These are phyloP conservation scores for Fusarium musae DNA, from an alignment of 2,329 filamentous ascomycete genomes.

Conservation along the genomic window DNA sequence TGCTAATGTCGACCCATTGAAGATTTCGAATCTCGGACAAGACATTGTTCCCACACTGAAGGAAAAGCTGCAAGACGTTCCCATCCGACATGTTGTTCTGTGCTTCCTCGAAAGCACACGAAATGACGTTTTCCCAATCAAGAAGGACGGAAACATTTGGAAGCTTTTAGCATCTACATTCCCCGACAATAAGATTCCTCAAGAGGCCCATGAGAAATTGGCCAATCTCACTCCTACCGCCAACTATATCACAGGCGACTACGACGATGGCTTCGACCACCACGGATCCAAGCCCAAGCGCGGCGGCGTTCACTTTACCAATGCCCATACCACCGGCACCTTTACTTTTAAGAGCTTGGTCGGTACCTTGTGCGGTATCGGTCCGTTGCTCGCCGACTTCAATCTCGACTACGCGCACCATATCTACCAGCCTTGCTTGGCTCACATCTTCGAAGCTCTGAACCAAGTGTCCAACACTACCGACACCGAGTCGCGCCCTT, in stretches of 20 bases:
- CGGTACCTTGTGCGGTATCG: slow-evolving; percentile 56
- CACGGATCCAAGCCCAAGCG: slow-evolving; percentile 30
- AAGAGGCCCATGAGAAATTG: slow-evolving; percentile 44
- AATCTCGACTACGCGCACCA: slow-evolving; percentile 55
- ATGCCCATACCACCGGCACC: slow-evolving; percentile 54
- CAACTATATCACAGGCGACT: slow-evolving; percentile 51
- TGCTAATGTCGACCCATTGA: slow-evolving; percentile 52
- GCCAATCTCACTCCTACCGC: slow-evolving; percentile 47
- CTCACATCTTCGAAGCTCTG: slow-evolving; percentile 52
- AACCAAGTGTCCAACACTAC: slow-evolving; percentile 38
- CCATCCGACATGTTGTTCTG: slow-evolving; percentile 56
- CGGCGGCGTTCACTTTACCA: slow-evolving; percentile 55
- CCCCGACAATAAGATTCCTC: slow-evolving; percentile 47
- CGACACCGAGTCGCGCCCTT: slow-evolving; percentile 1
- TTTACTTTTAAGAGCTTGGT: slow-evolving; percentile 57
- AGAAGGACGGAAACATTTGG: slow-evolving; percentile 52
- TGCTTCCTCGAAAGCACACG: slow-evolving; percentile 58
- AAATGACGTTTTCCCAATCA: slow-evolving; percentile 58
- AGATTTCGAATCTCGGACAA: slow-evolving; percentile 52
- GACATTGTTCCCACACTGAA: slow-evolving; percentile 43
- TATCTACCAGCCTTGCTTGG: slow-evolving; percentile 58
- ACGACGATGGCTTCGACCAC: slow-evolving; percentile 49
- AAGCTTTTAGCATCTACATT: slow-evolving; percentile 47
- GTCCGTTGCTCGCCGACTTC: slow-evolving; percentile 54
- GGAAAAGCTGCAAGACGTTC: slow-evolving; percentile 44